These are phyloP conservation scores for Staphylotrichum longicolle DNA, from an alignment of 495 filamentous ascomycete species.

Conservation along the genomic window DNA sequence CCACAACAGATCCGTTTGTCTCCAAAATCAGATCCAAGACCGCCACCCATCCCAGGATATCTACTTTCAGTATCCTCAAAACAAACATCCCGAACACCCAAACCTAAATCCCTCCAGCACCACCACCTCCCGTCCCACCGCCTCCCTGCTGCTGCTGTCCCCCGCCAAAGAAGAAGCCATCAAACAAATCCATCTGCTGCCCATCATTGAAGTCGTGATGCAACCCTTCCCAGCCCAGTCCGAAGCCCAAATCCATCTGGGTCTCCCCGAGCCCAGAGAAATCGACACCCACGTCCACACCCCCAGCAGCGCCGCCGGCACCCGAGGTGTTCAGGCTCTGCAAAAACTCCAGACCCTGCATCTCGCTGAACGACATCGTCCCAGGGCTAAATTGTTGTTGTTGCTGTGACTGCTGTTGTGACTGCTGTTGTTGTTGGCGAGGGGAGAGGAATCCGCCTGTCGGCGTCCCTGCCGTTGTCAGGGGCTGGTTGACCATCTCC, in stretches of 20 bases:
- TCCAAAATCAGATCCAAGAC: too few relatives aligned
- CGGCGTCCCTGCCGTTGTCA: slow-evolving; percentile 17
- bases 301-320: background rate
- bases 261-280: slow-evolving; percentile 29
- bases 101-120: slow-evolving; percentile 1
- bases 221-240: slow-evolving; percentile 65
- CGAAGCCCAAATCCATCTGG: slow-evolving; percentile 69
- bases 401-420: slow-evolving; percentile 21
- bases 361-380: slow-evolving; percentile 36
- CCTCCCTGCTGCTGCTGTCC: too few relatives aligned
- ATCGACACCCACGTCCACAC: slow-evolving; percentile 9
- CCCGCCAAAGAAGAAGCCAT: slow-evolving; percentile 76
- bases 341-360: slow-evolving; percentile 50
- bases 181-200: slow-evolving; percentile 77
- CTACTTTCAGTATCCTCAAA: too few relatives aligned
- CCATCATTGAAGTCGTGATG: slow-evolving; percentile 81
- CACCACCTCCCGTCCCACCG: slow-evolving; percentile 55
- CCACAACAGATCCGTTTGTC: too few relatives aligned
- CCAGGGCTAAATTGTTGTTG: slow-evolving; percentile 23
- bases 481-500: slow-evolving; percentile 27
- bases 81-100: too few relatives aligned
- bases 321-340: slow-evolving; percentile 28
- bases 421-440: slow-evolving; percentile 22
- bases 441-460: slow-evolving; percentile 12
- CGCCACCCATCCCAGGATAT: too few relatives aligned